A percentile compares a stretch with the other conserved stretches of the same genome.
These are phyloP conservation scores for Priceomyces melissophilus DNA, from an alignment of 805 yeast genomes.

Conservation along the genomic window DNA sequence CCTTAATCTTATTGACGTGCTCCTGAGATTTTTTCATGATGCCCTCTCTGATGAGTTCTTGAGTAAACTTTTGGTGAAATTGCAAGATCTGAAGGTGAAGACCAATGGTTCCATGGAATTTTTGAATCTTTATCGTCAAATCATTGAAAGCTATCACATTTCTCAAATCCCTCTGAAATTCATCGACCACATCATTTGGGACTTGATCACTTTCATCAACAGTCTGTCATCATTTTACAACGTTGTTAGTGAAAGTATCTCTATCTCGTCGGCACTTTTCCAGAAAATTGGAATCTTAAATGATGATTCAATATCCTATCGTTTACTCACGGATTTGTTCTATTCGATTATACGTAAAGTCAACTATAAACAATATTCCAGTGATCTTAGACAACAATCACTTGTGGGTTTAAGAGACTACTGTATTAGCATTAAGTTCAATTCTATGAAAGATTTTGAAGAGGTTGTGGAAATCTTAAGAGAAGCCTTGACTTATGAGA, in stretches of 20 bases:
- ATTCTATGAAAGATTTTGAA: slow-evolving; percentile 8
- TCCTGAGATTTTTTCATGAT: slow-evolving; percentile 16
- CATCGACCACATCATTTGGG: slow-evolving; percentile 19
- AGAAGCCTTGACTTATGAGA: slow-evolving; percentile 23
- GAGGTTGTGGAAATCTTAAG: slow-evolving; percentile 14
- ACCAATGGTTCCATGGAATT: slow-evolving; percentile 24
- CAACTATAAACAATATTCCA: slow-evolving; percentile 21
- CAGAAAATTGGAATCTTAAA: slow-evolving; percentile 9
- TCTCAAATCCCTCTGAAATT: slow-evolving; percentile 15
- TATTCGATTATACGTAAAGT: slow-evolving; percentile 16
- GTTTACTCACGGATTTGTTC: slow-evolving; percentile 10
- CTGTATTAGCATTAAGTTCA: slow-evolving; percentile 8
- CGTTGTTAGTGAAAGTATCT: slow-evolving; percentile 26
- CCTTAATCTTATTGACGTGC: slow-evolving; percentile 25
- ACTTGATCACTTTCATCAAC: slow-evolving; percentile 19
- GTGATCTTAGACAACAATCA: slow-evolving; percentile 27
- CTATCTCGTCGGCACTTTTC: slow-evolving; percentile 17
- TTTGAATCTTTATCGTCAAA: slow-evolving; percentile 23
- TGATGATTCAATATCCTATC: slow-evolving; percentile 1
- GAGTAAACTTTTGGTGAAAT: slow-evolving; percentile 11
- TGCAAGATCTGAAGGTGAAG: slow-evolving; percentile 16
- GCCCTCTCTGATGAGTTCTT: slow-evolving; percentile 17
- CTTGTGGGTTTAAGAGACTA: slow-evolving; percentile 23
- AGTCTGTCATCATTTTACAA: slow-evolving; percentile 24
- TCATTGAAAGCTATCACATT: slow-evolving; percentile 16